Percentiles rank a stretch among this genome's conserved stretches.
Evolutionary conservation across 2,329 filamentous ascomycete genomes (phyloP).

Genomic region (Penicillium sp.): DNA sequence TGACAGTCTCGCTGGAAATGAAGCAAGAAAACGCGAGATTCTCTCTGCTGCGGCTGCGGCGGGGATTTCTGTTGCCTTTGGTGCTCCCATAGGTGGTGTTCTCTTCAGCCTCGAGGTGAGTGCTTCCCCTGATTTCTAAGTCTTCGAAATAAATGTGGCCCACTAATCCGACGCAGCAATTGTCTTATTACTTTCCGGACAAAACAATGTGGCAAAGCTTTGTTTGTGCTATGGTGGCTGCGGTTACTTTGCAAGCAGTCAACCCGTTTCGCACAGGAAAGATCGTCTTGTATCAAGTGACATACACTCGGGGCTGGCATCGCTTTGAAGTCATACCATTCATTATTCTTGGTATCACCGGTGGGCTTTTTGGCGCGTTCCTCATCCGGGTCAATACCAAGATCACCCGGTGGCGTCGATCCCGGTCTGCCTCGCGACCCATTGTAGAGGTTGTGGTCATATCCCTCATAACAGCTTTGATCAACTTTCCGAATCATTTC

Average conservation of each 20-base stretch:
- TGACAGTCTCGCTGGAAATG: slow-evolving; percentile 71
- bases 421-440: slow-evolving; percentile 63
- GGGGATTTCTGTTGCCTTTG: slow-evolving; percentile 90
- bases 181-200: slow-evolving; percentile 96
- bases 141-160: neutral
- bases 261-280: slow-evolving; percentile 95
- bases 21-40: slow-evolving; percentile 88
- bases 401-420: slow-evolving; percentile 73
- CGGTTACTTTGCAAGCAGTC: slow-evolving; percentile 83
- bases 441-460: slow-evolving; percentile 74
- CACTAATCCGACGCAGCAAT: slow-evolving; percentile 51
- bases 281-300: slow-evolving; percentile 91
- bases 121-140: slow-evolving; percentile 23
- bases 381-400: slow-evolving; percentile 94
- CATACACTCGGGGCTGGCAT: slow-evolving; percentile 87
- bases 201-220: slow-evolving; percentile 99
- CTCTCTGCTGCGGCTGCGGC: slow-evolving; percentile 87
- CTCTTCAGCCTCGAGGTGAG: slow-evolving; percentile 87
- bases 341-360: slow-evolving; percentile 74
- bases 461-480: slow-evolving; percentile 72
- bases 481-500: slow-evolving; percentile 95
- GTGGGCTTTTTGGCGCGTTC: slow-evolving; percentile 87
- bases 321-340: slow-evolving; percentile 91
- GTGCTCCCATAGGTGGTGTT: slow-evolving; percentile 87
- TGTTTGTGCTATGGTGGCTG: slow-evolving; percentile 98